These are phyloP conservation scores for Beta corolliflora DNA, from an alignment of 179 eudicot species.

Conservation along the genomic window DNA sequence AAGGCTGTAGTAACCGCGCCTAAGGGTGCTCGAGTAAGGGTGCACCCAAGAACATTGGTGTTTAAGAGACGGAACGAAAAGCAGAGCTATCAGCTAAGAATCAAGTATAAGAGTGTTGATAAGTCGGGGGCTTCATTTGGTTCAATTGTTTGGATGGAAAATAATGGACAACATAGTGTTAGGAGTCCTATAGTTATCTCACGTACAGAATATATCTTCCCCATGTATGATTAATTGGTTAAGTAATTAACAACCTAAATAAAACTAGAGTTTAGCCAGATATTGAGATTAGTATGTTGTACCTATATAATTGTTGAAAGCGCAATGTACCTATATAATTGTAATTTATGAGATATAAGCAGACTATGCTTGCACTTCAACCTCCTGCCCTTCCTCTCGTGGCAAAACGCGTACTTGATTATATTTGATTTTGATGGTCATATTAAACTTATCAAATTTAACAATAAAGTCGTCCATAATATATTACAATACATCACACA, in stretches of 20 bases:
- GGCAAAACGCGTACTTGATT: too few relatives aligned
- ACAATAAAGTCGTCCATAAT: too few relatives aligned
- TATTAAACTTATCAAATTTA: too few relatives aligned
- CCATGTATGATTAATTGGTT: background rate
- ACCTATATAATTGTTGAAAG: background rate
- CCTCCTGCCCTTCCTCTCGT: too few relatives aligned
- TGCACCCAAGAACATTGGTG: conserved; percentile 44
- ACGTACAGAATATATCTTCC: conserved; percentile 3
- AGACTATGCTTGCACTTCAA: background rate
- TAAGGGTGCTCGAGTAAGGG: conserved; percentile 30
- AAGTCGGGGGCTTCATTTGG: conserved; percentile 33
- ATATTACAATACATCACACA: too few relatives aligned
- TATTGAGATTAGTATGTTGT: background rate
- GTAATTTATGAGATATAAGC: background rate
- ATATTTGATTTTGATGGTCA: too few relatives aligned
- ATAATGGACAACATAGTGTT: conserved; percentile 43
- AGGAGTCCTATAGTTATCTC: conserved; percentile 66
- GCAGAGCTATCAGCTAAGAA: conserved; percentile 50
- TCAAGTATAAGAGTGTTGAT: conserved; percentile 27
- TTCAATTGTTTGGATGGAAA: conserved; percentile 55
- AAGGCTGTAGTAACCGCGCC: conserved; percentile 28
- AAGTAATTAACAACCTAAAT: background rate
- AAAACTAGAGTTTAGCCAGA: conserved; percentile 1
- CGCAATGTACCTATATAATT: background rate
- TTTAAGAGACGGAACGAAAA: conserved; percentile 49